Percentiles rank a stretch among this genome's conserved stretches.
phyloP scores from a whole-genome alignment of 2,329 filamentous ascomycete genomes.

The Penicillium nordicum region DNA sequence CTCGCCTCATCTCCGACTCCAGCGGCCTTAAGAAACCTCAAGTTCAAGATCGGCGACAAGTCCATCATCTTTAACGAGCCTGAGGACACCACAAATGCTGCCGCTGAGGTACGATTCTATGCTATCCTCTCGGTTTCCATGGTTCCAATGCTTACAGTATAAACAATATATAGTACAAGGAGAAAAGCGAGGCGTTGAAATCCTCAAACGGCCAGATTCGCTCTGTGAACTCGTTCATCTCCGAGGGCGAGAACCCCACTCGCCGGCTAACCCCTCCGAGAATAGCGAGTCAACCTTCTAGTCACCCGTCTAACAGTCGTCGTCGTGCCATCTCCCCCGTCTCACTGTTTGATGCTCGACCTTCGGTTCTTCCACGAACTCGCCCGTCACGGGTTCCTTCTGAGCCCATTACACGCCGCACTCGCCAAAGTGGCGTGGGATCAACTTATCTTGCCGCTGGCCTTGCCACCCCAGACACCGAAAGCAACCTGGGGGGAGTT shows the following conservation, averaged over 20 bases:
- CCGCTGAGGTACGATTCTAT: conserved; percentile 50
- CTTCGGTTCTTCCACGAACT: conserved; percentile 44
- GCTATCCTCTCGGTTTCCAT: neutral
- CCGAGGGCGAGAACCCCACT: conserved; percentile 33
- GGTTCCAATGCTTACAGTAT: conserved; percentile 12
- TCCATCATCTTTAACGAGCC: conserved; percentile 62
- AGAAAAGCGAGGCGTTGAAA: conserved; percentile 44
- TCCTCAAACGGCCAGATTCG: conserved; percentile 49
- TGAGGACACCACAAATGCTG: conserved; percentile 53
- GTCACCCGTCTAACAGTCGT: conserved; percentile 28
- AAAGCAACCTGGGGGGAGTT: conserved; percentile 29
- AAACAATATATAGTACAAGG: conserved; percentile 38
- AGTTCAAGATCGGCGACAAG: conserved; percentile 64
- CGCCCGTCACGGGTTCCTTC: conserved; percentile 41
- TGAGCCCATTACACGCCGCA: conserved; percentile 50
- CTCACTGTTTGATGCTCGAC: conserved; percentile 51
- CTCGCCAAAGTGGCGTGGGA: conserved; percentile 29
- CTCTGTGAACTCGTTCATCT: conserved; percentile 45
- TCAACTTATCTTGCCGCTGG: conserved; percentile 33
- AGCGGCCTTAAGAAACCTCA: conserved; percentile 70
- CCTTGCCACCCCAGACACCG: conserved; percentile 42
- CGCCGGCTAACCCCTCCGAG: conserved; percentile 26
- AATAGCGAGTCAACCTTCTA: conserved; percentile 25
- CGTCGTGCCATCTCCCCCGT: conserved; percentile 53
- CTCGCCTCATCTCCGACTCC: conserved; percentile 81